Evolutionary conservation across 495 filamentous ascomycete genomes (phyloP).

Genomic region (Trichoderma reesei): DNA sequence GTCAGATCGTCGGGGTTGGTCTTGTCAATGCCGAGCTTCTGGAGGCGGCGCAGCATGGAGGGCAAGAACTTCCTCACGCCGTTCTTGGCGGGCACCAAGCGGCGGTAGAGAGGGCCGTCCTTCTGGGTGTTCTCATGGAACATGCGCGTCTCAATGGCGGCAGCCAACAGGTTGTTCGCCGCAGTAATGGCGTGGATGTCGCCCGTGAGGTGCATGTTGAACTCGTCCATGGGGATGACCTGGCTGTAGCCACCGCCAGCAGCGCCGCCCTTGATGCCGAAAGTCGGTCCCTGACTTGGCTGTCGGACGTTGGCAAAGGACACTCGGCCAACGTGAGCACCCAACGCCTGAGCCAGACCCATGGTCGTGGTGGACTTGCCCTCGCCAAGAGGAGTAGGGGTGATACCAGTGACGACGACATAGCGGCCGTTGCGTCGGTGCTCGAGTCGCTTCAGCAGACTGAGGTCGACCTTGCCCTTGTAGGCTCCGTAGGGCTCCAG

Average conservation of each 20-base stretch:
- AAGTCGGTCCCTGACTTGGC: slow-evolving; percentile 93
- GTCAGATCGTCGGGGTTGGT: slow-evolving; percentile 84
- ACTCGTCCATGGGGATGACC: slow-evolving; percentile 99
- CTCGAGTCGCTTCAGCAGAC: slow-evolving; percentile 66
- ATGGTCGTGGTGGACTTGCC: slow-evolving; percentile 99
- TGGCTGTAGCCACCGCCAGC: slow-evolving; percentile 97
- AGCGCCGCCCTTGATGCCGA: slow-evolving; percentile 97
- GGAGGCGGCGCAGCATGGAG: slow-evolving; percentile 81
- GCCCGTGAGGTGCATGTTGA: slow-evolving; percentile 94
- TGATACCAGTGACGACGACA: slow-evolving; percentile 88
- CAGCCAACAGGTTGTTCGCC: slow-evolving; percentile 96
- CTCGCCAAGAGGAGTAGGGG: slow-evolving; percentile 93
- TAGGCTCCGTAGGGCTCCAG: slow-evolving; percentile 88
- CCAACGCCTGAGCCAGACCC: slow-evolving; percentile 88
- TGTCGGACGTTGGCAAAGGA: slow-evolving; percentile 95
- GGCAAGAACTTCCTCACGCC: slow-evolving; percentile 79
- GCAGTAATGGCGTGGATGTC: slow-evolving; percentile 97
- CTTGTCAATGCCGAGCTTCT: slow-evolving; percentile 93
- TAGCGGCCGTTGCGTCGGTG: slow-evolving; percentile 86
- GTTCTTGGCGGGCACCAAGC: slow-evolving; percentile 81
- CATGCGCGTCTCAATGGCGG: slow-evolving; percentile 95
- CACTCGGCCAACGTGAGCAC: slow-evolving; percentile 75
- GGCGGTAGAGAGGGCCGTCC: slow-evolving; percentile 78
- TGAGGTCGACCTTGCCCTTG: slow-evolving; percentile 89
- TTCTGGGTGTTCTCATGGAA: slow-evolving; percentile 95